Conservation (phyloP, 345 rosid genomes). For the Luvunga scandens region DNA sequence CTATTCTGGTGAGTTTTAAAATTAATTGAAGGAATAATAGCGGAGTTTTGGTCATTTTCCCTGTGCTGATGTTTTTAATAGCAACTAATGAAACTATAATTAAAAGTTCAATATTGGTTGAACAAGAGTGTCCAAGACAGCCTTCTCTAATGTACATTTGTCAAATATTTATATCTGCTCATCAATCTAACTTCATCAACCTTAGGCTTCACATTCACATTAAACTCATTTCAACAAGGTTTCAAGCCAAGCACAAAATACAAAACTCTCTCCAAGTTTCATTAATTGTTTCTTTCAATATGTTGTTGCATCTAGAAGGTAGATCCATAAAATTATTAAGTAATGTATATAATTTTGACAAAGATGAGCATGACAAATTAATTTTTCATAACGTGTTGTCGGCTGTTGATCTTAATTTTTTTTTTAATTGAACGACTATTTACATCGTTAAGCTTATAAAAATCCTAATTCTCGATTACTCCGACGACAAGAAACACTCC, state of each 20-base stretch:
- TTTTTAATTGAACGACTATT: too few relatives aligned
- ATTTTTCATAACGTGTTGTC: too few relatives aligned
- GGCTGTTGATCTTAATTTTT: neutral
- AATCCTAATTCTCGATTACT: neutral
- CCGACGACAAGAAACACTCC: neutral
- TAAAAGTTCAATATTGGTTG: neutral
- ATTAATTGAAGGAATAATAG: too few relatives aligned
- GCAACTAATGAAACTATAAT: neutral
- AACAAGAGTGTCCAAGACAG: neutral
- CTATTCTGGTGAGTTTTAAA: neutral
- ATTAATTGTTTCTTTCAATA: too few relatives aligned
- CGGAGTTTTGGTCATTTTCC: neutral
- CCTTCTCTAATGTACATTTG: neutral
- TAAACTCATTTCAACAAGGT: neutral
- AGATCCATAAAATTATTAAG: neutral
- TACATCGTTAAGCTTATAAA: neutral
- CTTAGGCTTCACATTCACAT: neutral
- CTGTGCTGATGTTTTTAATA: neutral
- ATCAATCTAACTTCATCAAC: neutral
- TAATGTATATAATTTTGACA: neutral
- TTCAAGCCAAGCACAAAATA: too few relatives aligned
- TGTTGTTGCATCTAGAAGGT: neutral
- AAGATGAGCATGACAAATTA: neutral
- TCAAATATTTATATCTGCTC: neutral
- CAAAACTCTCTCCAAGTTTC: too few relatives aligned